These are phyloP conservation scores for Westerdykella ornata DNA, from an alignment of 2,329 filamentous ascomycete genomes.

Conservation along the genomic window DNA sequence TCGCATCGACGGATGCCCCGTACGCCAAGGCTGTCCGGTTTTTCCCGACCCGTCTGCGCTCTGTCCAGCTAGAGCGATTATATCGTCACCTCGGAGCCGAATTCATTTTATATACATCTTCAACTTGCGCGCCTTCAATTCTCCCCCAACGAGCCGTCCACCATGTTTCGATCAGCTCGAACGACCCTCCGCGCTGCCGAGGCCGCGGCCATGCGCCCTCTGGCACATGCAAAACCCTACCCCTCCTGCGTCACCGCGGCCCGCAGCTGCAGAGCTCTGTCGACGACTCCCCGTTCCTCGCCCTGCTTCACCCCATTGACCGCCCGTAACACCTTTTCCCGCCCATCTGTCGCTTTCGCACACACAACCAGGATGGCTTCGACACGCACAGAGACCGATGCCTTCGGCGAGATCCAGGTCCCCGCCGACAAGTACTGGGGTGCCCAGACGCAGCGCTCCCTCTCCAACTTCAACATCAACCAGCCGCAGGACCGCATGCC, in stretches of 20 bases:
- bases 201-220: slow-evolving; percentile 27
- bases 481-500: slow-evolving; percentile 99
- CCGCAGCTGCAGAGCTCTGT: slow-evolving; percentile 23
- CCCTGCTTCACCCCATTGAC: slow-evolving; percentile 13
- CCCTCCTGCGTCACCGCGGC: slow-evolving; percentile 20
- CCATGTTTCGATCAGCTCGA: slow-evolving; percentile 33
- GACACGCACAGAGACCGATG: slow-evolving; percentile 86
- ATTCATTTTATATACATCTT: background rate
- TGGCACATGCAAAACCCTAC: slow-evolving; percentile 32
- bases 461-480: slow-evolving; percentile 98
- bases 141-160: background rate
- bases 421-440: slow-evolving; percentile 95
- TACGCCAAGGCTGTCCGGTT: no score
- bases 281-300: slow-evolving; percentile 17
- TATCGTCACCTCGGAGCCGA: no score
- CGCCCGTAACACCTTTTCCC: slow-evolving; percentile 13
- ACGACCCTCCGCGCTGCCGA: slow-evolving; percentile 32
- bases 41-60: no score
- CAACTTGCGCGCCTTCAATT: background rate
- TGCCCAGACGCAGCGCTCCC: slow-evolving; percentile 90
- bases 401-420: slow-evolving; percentile 95
- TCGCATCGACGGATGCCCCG: no score
- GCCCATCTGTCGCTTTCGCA: slow-evolving; percentile 29
- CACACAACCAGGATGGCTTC: slow-evolving; percentile 33
- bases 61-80: no score